Evolutionary conservation across 2,329 filamentous ascomycete genomes (phyloP), one percentile per base, ranked within the genome.

Genomic region (Chalaropsis ovoidea): DNA sequence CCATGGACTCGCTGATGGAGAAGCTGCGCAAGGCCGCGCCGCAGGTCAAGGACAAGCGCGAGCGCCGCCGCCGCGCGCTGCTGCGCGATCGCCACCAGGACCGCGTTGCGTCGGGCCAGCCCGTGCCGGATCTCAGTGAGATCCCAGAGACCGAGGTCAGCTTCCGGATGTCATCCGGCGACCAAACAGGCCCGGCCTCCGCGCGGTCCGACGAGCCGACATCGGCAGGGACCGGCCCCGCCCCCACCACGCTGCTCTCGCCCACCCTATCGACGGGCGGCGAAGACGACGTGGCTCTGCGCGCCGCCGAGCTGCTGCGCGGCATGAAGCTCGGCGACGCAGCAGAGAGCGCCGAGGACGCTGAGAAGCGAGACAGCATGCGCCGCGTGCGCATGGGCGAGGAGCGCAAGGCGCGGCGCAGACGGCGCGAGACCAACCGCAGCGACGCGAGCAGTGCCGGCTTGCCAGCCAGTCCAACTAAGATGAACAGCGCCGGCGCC

Each of bases 1-100:
- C 92, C 63, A 97, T 99, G 92, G 94, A 99, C 77, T 90, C 88
- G 49, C 79, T 99, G 27, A 83, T 99, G 61, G 90, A 96, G 83
- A 97, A 97, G 76, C 79, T 99, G 65, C 88, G 94, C 67, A 92
- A 91, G 65, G 94, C 94, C 0, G 93, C 92, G 65, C 93, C 94
- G 39, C 90, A 96, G 77, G 85, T 89, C 35, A 82, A 89, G 74
- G 92, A 96, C 74, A 88, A 95, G 75, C 84, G 93, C 72, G 94
- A 97, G 75, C 85, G 91, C 70, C 85, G 94, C 69, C 85, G 93
- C 67, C 85, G 93, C 70, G 91, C 92, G 47, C 82, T 93, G 65
- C 82, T 97, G 70, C 95, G 95, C 82, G 92, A 96, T 72, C 82
- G 86, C 35, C 90, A 96, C 73, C 89, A 95, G 76, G 88, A 94